These are phyloP conservation scores for Kandelia obovata DNA, from an alignment of 345 rosid species.

Conservation along the genomic window DNA sequence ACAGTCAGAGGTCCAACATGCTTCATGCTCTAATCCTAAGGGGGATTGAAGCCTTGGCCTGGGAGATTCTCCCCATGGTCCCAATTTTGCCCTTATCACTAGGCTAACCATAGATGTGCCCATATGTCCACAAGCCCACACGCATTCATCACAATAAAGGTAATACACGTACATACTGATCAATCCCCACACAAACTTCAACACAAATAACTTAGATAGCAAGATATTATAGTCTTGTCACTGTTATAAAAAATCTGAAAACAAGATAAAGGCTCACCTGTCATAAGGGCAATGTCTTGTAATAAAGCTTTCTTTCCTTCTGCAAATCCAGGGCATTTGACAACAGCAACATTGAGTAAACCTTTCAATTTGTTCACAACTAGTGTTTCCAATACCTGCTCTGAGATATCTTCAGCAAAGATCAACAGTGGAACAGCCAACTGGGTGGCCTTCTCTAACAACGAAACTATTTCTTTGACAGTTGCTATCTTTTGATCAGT, in stretches of 20 bases:
- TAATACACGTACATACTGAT: no score
- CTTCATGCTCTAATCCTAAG: no score
- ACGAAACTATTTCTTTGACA: constrained; percentile 66
- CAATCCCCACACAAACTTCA: not conserved
- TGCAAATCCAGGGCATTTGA: constrained; percentile 71
- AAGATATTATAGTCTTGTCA: not conserved
- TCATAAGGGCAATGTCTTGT: constrained; percentile 85
- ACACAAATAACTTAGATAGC: not conserved
- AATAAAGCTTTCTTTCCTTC: constrained; percentile 77
- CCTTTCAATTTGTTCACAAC: constrained; percentile 74
- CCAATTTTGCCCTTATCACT: no score
- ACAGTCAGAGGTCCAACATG: no score
- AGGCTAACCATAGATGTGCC: no score
- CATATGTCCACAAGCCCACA: not conserved
- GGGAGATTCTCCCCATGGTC: no score
- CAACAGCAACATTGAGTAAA: constrained; percentile 72
- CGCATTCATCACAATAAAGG: not conserved
- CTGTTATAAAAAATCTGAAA: not conserved
- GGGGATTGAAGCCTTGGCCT: no score
- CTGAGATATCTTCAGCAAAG: constrained; percentile 73
- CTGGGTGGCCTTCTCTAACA: constrained; percentile 69
- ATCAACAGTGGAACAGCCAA: constrained; percentile 76
- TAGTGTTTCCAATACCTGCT: constrained; percentile 61
- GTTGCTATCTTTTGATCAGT: constrained; percentile 65
- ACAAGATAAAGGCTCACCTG: constrained; percentile 43